These are phyloP conservation scores for Dothidotthia symphoricarpi DNA, from an alignment of 2,329 filamentous ascomycete genomes.

Conservation along the genomic window DNA sequence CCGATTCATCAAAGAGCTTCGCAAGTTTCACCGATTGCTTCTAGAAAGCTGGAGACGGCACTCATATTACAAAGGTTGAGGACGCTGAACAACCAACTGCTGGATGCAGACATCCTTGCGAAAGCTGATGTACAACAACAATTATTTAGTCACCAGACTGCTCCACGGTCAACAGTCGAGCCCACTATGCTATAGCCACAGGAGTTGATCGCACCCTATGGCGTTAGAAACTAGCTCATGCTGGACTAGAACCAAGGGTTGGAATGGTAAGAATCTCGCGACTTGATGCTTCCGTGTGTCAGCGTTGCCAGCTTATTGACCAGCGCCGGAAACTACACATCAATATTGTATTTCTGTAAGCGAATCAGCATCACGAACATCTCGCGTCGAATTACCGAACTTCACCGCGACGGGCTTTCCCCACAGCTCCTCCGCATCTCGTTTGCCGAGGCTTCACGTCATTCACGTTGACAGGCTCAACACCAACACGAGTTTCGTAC, in stretches of 20 bases:
- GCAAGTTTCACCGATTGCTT: constrained; percentile 17
- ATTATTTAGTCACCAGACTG: constrained; percentile 16
- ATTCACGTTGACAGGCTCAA: not conserved
- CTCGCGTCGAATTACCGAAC: constrained; percentile 9
- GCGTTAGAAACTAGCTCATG: constrained; percentile 35
- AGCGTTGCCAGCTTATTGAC: no score
- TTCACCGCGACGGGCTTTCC: constrained; percentile 12
- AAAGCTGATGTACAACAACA: constrained; percentile 15
- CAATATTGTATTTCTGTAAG: no score
- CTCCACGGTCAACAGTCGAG: constrained; percentile 17
- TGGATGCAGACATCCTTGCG: constrained; percentile 20
- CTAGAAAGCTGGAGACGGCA: constrained; percentile 33
- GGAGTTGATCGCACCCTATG: constrained; percentile 30
- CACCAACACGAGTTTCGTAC: no score
- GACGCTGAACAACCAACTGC: constrained; percentile 20
- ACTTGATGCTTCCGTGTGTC: no score
- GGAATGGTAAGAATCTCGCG: constrained; percentile 15
- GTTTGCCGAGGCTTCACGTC: constrained; percentile 17
- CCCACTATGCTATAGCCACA: constrained; percentile 34
- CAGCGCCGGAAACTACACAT: no score
- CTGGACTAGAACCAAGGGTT: constrained; percentile 36
- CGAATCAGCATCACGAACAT: no score
- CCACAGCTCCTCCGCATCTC: constrained; percentile 21
- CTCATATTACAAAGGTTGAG: constrained; percentile 33
- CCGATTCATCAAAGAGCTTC: constrained; percentile 22